These are phyloP conservation scores for Cladophialophora psammophila DNA, from an alignment of 2,329 filamentous ascomycete genomes.

Conservation along the genomic window DNA sequence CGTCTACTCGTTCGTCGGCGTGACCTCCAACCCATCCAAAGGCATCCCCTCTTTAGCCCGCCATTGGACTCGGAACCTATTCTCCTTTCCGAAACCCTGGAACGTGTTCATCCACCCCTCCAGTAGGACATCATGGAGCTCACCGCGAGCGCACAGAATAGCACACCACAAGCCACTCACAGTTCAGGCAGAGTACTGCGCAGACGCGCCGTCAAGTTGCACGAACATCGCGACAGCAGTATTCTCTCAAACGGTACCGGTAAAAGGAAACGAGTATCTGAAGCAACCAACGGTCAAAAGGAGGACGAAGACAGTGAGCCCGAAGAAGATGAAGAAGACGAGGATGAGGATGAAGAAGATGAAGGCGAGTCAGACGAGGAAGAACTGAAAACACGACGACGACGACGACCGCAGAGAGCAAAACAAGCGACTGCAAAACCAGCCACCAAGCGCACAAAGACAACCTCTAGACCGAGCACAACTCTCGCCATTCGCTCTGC, in stretches of 20 bases:
- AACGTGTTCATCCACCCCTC: not conserved
- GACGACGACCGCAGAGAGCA: conserved; percentile 48
- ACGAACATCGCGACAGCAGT: conserved; percentile 45
- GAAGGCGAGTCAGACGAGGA: conserved; percentile 56
- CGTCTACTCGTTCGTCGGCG: not conserved
- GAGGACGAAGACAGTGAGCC: conserved; percentile 40
- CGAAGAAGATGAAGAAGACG: conserved; percentile 39
- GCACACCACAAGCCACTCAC: conserved; percentile 44
- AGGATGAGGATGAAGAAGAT: conserved; percentile 40
- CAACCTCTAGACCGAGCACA: conserved; percentile 54
- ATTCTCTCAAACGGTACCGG: conserved; percentile 43
- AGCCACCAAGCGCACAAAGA: conserved; percentile 64
- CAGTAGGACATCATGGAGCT: conserved; percentile 22
- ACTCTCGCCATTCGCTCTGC: conserved; percentile 64
- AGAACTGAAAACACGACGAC: conserved; percentile 55
- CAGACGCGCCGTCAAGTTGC: conserved; percentile 53
- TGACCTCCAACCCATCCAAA: not conserved
- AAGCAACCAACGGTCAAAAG: conserved; percentile 44
- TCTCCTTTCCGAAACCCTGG: not conserved
- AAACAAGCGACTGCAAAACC: conserved; percentile 50
- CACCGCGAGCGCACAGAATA: conserved; percentile 36
- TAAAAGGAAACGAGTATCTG: conserved; percentile 60
- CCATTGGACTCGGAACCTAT: not conserved
- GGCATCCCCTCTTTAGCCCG: not conserved
- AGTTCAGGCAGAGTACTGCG: conserved; percentile 55